These are phyloP conservation scores for Trichoderma koningii DNA, from an alignment of 2,329 filamentous ascomycete genomes.

Conservation along the genomic window DNA sequence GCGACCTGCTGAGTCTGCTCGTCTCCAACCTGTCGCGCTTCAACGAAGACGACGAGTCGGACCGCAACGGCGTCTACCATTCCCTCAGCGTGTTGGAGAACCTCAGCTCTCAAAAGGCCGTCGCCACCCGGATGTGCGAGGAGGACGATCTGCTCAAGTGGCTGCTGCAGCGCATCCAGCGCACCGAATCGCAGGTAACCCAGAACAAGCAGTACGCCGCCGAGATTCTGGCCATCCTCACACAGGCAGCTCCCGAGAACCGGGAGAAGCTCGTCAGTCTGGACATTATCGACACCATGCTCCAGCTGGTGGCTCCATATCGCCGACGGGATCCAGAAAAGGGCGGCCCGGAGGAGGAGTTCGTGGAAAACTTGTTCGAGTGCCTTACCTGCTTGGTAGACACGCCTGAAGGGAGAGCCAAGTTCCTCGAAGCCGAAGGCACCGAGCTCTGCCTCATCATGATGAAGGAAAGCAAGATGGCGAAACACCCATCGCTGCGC, in stretches of 20 bases:
- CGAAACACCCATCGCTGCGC: constrained; percentile 74
- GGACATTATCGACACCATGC: constrained; percentile 75
- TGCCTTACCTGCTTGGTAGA: constrained; percentile 79
- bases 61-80: constrained; percentile 85
- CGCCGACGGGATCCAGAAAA: constrained; percentile 82
- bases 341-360: constrained; percentile 89
- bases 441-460: constrained; percentile 90
- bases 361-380: constrained; percentile 91
- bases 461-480: constrained; percentile 84
- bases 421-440: constrained; percentile 87
- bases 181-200: constrained; percentile 65
- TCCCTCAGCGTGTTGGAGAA: constrained; percentile 83
- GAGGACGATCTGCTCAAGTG: constrained; percentile 71
- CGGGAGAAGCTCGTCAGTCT: constrained; percentile 62
- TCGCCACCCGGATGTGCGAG: constrained; percentile 71
- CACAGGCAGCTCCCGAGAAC: constrained; percentile 72
- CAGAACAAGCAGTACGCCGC: constrained; percentile 97
- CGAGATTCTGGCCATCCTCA: constrained; percentile 85
- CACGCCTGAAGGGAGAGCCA: constrained; percentile 70
- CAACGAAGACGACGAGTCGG: constrained; percentile 70
- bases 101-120: constrained; percentile 68
- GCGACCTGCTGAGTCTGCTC: constrained; percentile 73
- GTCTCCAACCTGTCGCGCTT: constrained; percentile 77
- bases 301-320: constrained; percentile 83
- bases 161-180: constrained; percentile 74